phyloP scores from a whole-genome alignment of 2,329 filamentous ascomycete species.

The Pestalotiopsis sp. region DNA sequence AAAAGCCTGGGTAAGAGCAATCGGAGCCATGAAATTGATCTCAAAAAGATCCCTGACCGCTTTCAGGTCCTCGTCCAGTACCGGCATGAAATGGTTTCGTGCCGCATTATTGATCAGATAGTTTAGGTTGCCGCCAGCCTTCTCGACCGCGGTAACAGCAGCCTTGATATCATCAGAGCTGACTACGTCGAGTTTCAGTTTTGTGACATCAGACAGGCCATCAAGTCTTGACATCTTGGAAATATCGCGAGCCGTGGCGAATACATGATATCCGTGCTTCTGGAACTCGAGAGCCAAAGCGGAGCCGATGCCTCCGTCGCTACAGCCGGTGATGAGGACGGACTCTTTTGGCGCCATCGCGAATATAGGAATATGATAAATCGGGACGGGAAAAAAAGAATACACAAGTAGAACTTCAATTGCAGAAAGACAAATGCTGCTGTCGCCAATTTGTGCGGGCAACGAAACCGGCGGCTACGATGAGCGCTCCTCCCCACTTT shows the following conservation, averaged over 20 bases:
- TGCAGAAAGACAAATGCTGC: no score
- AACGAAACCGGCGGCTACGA: no score
- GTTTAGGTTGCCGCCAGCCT: conserved; percentile 20
- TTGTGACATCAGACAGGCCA: conserved; percentile 22
- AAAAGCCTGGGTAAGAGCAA: conserved; percentile 15
- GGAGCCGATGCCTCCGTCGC: conserved; percentile 25
- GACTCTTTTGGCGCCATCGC: background rate
- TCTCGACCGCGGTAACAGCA: conserved; percentile 15
- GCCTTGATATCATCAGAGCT: conserved; percentile 25
- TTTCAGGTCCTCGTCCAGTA: conserved; percentile 15
- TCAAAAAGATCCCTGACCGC: conserved; percentile 18
- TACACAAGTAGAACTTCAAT: no score
- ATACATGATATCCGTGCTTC: conserved; percentile 3
- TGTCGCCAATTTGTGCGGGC: no score
- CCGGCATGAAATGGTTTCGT: conserved; percentile 17
- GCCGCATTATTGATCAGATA: conserved; percentile 31
- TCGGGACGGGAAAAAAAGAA: no score
- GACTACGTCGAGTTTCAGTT: conserved; percentile 32
- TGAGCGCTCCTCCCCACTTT: no score
- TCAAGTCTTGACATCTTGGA: conserved; percentile 22
- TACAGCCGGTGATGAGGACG: conserved; percentile 16
- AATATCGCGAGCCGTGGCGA: conserved; percentile 27
- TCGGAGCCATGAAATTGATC: conserved; percentile 17
- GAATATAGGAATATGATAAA: no score
- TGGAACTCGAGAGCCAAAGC: conserved; percentile 17